A percentile compares a stretch with the other conserved stretches of the same genome.
phyloP scores from a whole-genome alignment of 2,329 filamentous ascomycete genomes.

The Pseudocercospora musae region DNA sequence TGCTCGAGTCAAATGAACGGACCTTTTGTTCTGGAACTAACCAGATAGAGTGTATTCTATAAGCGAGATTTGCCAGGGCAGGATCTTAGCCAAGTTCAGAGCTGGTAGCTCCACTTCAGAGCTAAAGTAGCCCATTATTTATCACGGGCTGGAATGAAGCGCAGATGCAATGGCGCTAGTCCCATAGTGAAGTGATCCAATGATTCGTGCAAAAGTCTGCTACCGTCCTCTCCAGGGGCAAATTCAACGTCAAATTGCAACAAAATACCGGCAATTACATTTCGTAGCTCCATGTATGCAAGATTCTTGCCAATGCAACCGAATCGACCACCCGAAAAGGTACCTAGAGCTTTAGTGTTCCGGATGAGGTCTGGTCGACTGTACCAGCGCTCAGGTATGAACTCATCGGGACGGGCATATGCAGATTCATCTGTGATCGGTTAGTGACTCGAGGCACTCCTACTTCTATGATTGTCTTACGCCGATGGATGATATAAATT shows the following conservation, averaged over 20 bases:
- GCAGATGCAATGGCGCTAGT: slow-evolving; percentile 20
- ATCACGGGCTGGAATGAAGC: slow-evolving; percentile 15
- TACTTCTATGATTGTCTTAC: slow-evolving; percentile 10
- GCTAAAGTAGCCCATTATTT: neutral
- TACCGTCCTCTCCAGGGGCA: slow-evolving; percentile 36
- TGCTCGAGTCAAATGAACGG: no score
- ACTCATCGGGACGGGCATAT: slow-evolving; percentile 30
- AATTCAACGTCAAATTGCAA: slow-evolving; percentile 37
- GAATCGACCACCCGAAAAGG: slow-evolving; percentile 35
- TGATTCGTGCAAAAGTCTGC: slow-evolving; percentile 28
- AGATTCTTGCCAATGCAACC: slow-evolving; percentile 40
- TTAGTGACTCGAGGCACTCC: neutral
- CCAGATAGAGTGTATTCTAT: neutral
- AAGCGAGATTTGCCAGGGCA: neutral
- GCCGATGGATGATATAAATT: slow-evolving; percentile 21
- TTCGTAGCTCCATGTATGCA: slow-evolving; percentile 38
- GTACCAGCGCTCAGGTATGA: slow-evolving; percentile 40
- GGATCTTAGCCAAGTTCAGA: no score
- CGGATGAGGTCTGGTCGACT: slow-evolving; percentile 35
- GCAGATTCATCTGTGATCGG: slow-evolving; percentile 23
- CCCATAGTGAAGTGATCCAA: slow-evolving; percentile 37
- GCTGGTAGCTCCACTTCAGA: neutral
- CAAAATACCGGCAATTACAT: slow-evolving; percentile 34
- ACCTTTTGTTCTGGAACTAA: no score
- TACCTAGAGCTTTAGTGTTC: slow-evolving; percentile 35